Conservation (phyloP, 139 green algal species). For the Chlamydomonas eustigma region DNA sequence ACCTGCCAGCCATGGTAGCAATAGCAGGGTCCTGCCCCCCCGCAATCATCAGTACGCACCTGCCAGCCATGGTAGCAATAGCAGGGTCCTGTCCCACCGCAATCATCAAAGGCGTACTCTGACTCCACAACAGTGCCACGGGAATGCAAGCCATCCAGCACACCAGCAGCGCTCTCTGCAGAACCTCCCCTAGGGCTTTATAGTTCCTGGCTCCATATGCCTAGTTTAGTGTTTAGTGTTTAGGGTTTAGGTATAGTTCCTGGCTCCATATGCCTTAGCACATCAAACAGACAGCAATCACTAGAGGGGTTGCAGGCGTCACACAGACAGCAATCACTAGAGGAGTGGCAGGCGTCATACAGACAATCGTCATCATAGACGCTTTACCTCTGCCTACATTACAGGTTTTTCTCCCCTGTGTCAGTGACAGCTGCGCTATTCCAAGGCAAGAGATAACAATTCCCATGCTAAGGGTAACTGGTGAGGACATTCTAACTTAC, state of each 20-base stretch:
- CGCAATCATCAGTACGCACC: slow-evolving; percentile 22
- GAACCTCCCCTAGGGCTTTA: slow-evolving; percentile 46
- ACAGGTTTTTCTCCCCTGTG: not conserved
- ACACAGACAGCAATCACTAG: slow-evolving; percentile 62
- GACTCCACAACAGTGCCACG: slow-evolving; percentile 52
- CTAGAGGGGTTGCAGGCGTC: slow-evolving; percentile 23
- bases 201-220: slow-evolving; percentile 67
- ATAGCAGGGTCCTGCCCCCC: not conserved
- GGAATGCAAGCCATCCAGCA: slow-evolving; percentile 29
- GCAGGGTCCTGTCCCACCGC: not conserved
- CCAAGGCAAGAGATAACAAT: not conserved
- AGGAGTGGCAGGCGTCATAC: slow-evolving; percentile 24
- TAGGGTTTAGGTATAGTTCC: not conserved
- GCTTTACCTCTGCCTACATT: not conserved
- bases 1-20: slow-evolving; percentile 18
- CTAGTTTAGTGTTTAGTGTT: slow-evolving; percentile 20
- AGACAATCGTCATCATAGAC: not conserved
- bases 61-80: slow-evolving; percentile 20
- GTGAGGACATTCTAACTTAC: too few relatives aligned
- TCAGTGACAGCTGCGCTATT: not conserved
- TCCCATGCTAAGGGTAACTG: not conserved
- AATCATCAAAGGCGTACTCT: slow-evolving; percentile 17
- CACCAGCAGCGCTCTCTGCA: slow-evolving; percentile 17
- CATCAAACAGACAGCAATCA: not conserved
- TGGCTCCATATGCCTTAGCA: not conserved